phyloP scores from a whole-genome alignment of 495 filamentous ascomycete species.

The Hypomontagnella submonticulosa region DNA sequence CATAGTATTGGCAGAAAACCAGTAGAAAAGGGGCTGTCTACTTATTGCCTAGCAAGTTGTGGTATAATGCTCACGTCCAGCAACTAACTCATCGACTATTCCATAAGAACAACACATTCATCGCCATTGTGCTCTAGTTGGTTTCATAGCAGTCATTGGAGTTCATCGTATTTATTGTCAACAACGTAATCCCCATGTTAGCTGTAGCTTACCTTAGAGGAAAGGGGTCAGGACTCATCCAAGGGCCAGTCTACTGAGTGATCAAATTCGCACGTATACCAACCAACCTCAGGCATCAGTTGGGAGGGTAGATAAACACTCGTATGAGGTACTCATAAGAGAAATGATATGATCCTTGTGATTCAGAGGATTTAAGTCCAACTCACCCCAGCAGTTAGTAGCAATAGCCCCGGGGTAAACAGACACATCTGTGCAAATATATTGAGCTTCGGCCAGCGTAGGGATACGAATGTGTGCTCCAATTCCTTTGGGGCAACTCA shows the following conservation, averaged over 20 bases:
- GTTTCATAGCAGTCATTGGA: constrained; percentile 50
- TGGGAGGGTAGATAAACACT: constrained; percentile 54
- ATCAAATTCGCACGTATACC: constrained; percentile 54
- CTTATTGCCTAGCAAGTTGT: too few relatives aligned
- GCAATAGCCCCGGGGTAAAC: not conserved
- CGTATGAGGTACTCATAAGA: constrained; percentile 39
- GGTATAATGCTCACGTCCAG: constrained; percentile 53
- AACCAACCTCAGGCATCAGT: constrained; percentile 51
- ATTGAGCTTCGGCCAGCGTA: constrained; percentile 35
- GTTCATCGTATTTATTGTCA: constrained; percentile 59
- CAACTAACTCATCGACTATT: constrained; percentile 50
- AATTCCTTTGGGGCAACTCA: constrained; percentile 49
- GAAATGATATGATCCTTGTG: constrained; percentile 53
- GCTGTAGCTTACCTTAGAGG: constrained; percentile 52
- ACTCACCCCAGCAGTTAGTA: constrained; percentile 49
- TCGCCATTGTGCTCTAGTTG: constrained; percentile 49
- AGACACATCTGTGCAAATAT: not conserved
- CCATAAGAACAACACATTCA: constrained; percentile 49
- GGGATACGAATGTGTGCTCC: constrained; percentile 56
- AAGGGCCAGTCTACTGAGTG: constrained; percentile 54
- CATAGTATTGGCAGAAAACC: too few relatives aligned
- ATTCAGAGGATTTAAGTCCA: constrained; percentile 51
- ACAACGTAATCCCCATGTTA: constrained; percentile 61
- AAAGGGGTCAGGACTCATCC: constrained; percentile 55
- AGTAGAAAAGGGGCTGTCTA: not conserved